phyloP scores from a whole-genome alignment of 176 grass and related monocot genomes.

The Ensete glaucum region DNA sequence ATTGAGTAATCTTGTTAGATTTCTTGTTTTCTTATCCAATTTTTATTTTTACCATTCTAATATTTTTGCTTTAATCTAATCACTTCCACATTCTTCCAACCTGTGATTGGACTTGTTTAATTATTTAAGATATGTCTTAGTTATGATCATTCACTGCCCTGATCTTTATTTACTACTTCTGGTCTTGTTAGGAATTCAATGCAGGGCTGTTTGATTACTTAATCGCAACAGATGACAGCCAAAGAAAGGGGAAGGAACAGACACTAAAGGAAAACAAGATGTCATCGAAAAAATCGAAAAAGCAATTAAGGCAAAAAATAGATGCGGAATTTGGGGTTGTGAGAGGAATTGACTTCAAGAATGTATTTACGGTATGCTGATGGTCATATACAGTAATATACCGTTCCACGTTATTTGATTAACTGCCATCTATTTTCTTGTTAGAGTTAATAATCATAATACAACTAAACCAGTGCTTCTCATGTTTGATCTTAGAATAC shows the following conservation, averaged over 20 bases:
- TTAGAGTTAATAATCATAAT: too few relatives aligned
- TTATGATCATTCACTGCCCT: background rate
- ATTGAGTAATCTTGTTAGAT: too few relatives aligned
- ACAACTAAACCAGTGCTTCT: too few relatives aligned
- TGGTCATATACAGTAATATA: constrained; percentile 5
- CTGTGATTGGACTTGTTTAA: background rate
- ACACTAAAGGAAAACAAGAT: constrained; percentile 39
- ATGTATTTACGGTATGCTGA: constrained; percentile 78
- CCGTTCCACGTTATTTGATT: background rate
- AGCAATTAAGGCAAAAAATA: constrained; percentile 48
- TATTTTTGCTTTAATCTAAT: background rate
- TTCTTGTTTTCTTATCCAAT: background rate
- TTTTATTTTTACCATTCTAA: background rate
- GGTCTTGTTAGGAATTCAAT: constrained; percentile 77
- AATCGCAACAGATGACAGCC: constrained; percentile 81
- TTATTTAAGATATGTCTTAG: background rate
- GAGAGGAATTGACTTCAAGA: constrained; percentile 97
- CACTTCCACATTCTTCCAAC: background rate
- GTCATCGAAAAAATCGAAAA: constrained; percentile 43
- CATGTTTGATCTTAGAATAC: too few relatives aligned
- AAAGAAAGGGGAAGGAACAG: constrained; percentile 50
- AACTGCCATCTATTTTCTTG: background rate
- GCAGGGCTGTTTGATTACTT: constrained; percentile 90
- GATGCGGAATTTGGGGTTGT: constrained; percentile 89
- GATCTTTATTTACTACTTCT: constrained; percentile 2